phyloP scores from a whole-genome alignment of 2,329 filamentous ascomycete genomes.

The Dryadomyces quercivorus region DNA sequence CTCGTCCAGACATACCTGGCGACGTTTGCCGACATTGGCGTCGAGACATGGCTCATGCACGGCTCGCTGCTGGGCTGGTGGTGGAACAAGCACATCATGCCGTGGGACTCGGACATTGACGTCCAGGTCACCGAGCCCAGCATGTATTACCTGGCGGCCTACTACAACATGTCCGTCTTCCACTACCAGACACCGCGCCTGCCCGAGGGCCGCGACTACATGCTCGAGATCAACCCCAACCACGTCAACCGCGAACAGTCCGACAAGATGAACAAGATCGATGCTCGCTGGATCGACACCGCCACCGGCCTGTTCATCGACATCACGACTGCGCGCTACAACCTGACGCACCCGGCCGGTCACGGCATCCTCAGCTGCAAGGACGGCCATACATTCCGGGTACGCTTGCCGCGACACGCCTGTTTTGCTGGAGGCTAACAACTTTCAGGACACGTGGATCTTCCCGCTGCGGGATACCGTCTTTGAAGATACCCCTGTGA shows the following conservation, averaged over 20 bases:
- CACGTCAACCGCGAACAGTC: conserved; percentile 24
- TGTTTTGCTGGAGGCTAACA: background rate
- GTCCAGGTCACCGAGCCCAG: conserved; percentile 59
- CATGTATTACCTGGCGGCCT: conserved; percentile 51
- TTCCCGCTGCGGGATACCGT: conserved; percentile 57
- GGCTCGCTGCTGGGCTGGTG: conserved; percentile 80
- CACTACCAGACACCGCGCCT: conserved; percentile 28
- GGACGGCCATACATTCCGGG: conserved; percentile 36
- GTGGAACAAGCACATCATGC: conserved; percentile 58
- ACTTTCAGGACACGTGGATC: conserved; percentile 40
- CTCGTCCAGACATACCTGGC: conserved; percentile 62
- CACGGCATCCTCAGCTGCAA: conserved; percentile 37
- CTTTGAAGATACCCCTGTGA: conserved; percentile 54
- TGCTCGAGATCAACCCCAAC: conserved; percentile 36
- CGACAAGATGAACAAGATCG: conserved; percentile 30
- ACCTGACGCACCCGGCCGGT: conserved; percentile 28
- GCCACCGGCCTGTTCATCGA: conserved; percentile 35
- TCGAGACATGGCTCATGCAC: conserved; percentile 76
- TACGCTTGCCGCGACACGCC: conserved; percentile 14
- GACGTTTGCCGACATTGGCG: conserved; percentile 50
- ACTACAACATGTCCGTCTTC: conserved; percentile 49
- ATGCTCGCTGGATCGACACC: conserved; percentile 37
- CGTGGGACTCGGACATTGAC: conserved; percentile 69
- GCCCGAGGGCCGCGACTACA: conserved; percentile 28
- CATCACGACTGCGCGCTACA: conserved; percentile 37